Evolutionary conservation across 768 basidiomycete species (phyloP), one percentile per base, ranked within the genome.

Genomic region (Cubamyces sp.): DNA sequence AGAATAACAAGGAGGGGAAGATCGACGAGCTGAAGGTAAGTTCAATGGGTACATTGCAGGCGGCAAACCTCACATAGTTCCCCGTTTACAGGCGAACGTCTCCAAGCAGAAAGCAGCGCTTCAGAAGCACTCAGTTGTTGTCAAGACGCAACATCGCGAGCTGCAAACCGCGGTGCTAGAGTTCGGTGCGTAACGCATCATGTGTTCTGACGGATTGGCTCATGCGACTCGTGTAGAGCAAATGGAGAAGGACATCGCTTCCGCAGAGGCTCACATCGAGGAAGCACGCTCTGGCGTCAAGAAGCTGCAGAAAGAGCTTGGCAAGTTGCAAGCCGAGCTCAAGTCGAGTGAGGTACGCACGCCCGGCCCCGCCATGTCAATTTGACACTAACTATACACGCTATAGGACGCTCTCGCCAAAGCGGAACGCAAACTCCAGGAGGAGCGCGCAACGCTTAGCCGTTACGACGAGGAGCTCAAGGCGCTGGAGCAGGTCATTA

Each of bases 1-100:
- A 97, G 79, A 90, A 96, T 76, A 96, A 99, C 78, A 97, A 97
- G 74, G 97, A 98, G 53, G 94, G 94, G 49, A 98, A 98, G 77
- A 91, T 93, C 57, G 90, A 89, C 18, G 91, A 98, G 72, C 84
- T 98, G 65, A 97, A 96, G 81, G 96, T 91, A 60, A 48, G 78
- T 63, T 15, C 16, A 5, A 12, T 14, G 5, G 8, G 6, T 23
- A 3, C 8, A 15, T n/a, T 11, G 42, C 41, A 18, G 25, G 5
- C 30, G 56, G 23, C 30, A 40, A 49, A 47, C 54, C 57, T 28
- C 25, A 11, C 18, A 37, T 21, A 28, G 18, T 8, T 48, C 25
- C 6, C 8, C 19, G 25, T 18, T n/a, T 28, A 1, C 69, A 94
- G 94, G 84, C 82, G 9, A 84, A 86, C 65, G 93, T 98, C 64